These are phyloP conservation scores for Allium fistulosum DNA, from an alignment of 106 monocot species.

Conservation along the genomic window DNA sequence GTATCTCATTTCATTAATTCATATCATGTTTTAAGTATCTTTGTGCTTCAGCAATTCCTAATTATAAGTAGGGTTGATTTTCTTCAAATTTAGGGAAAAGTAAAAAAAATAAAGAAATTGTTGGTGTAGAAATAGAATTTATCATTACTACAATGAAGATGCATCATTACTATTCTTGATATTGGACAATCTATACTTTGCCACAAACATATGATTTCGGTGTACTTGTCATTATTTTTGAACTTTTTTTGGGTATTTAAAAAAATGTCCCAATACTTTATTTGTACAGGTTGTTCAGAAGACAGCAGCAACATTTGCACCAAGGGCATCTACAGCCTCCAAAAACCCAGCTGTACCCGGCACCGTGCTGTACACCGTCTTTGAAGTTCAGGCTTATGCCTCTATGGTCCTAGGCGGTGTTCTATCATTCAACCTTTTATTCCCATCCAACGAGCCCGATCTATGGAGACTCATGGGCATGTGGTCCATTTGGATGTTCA, in stretches of 20 bases:
- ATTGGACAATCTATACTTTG: neutral
- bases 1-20: too few relatives aligned
- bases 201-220: neutral
- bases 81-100: neutral
- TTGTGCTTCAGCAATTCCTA: too few relatives aligned
- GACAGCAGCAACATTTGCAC: conserved; percentile 96
- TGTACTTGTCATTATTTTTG: neutral
- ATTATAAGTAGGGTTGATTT: too few relatives aligned
- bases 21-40: neutral
- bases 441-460: conserved; percentile 94
- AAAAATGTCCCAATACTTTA: neutral
- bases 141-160: too few relatives aligned
- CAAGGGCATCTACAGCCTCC: conserved; percentile 80
- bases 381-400: conserved; percentile 90
- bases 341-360: conserved; percentile 98
- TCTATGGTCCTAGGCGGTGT: conserved; percentile 93
- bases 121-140: neutral
- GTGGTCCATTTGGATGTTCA: conserved; percentile 99
- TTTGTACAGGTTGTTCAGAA: conserved; percentile 67
- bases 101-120: neutral
- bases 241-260: neutral
- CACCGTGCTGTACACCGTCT: conserved; percentile 66
- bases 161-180: neutral
- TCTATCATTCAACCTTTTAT: conserved; percentile 90
- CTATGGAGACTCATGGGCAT: conserved; percentile 98